Evolutionary conservation across 441 rosid species (phyloP), one percentile per base, ranked within the genome.

Genomic region (Adansonia grandidieri): DNA sequence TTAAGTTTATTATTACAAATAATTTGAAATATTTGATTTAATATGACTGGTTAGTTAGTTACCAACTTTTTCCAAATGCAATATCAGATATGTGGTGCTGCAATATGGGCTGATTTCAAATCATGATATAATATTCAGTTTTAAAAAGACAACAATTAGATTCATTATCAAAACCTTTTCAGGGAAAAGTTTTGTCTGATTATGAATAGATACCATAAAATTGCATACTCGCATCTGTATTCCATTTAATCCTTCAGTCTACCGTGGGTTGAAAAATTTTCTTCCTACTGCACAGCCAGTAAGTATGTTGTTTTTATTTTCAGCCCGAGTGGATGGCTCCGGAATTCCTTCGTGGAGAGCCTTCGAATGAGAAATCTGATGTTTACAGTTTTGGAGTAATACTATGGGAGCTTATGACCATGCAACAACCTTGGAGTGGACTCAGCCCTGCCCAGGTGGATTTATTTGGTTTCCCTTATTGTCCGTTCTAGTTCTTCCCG

Each of bases 261-360:
- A 64, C 78, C 71, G 80, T 84, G 78, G 85, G 81, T 82, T 51
- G 80, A 62, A 60, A 69, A 24, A 0, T 81, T 75, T 73, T 70
- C 75, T 80, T 73, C 14, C 51, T 61, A 74, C 78, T 80, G 81
- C 85, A 81, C 79, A 68, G 73, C 82, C 84, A 86, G 73, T 85
- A 85, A 89, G 84, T 78, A 82, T 81, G 50, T 84, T 77, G 76
- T 81, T 80, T 91, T 82, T 70, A 58, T 82, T 86, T 88, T 86
- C 92, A 96, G 99, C 98, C 98, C 2, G 99, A 96, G 88, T 96
- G 99, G 99, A 96, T 96, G 99, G 99, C 99, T 81, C 98, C 99
- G 54, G 99, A 96, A 79, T 94, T 96, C 77, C 97, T 96, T 75
- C 91, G 99, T n/a, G 99, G 97, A 8, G 99, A 96, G 85, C 99